Conservation (phyloP, 1,139 yeast genomes). For the Candida glucosophila region DNA sequence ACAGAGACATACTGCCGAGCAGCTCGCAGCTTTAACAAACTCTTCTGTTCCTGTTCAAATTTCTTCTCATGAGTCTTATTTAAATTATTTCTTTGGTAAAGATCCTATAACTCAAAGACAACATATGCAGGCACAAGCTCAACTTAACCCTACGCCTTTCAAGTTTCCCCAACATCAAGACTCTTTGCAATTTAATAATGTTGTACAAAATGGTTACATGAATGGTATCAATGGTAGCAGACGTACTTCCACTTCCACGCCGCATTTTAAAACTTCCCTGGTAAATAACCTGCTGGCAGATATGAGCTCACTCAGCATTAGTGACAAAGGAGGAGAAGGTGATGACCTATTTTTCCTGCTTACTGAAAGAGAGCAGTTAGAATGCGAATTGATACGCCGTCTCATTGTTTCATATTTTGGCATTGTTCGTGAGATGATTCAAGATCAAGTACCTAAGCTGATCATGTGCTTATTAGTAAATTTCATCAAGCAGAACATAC, state of each 20-base stretch:
- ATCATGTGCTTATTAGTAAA: constrained; percentile 94
- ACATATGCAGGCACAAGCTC: constrained; percentile 40
- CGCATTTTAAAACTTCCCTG: constrained; percentile 4
- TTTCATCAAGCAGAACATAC: constrained; percentile 77
- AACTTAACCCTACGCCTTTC: constrained; percentile 43
- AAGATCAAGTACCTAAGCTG: constrained; percentile 97
- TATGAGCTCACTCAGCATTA: constrained; percentile 7
- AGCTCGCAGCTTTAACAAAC: constrained; percentile 6
- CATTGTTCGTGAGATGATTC: constrained; percentile 87
- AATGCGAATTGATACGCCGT: constrained; percentile 88
- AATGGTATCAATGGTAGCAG: constrained; percentile 5
- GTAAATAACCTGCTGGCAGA: constrained; percentile 7
- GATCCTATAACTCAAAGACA: constrained; percentile 50
- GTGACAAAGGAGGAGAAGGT: constrained; percentile 16
- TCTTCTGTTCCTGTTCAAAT: constrained; percentile 5
- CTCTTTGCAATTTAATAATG: constrained; percentile 35
- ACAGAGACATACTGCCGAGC: constrained; percentile 17
- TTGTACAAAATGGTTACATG: constrained; percentile 14
- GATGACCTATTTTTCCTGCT: constrained; percentile 37
- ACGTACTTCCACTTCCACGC: constrained; percentile 2
- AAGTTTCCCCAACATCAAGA: constrained; percentile 35
- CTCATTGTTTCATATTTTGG: constrained; percentile 85
- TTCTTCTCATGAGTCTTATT: constrained; percentile 76
- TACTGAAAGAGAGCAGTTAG: constrained; percentile 84
- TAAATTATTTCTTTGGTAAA: constrained; percentile 90